Percentiles rank a stretch among this genome's conserved stretches.
Conservation (phyloP, 208 protist species). For the Tritrichomonas musculus region DNA sequence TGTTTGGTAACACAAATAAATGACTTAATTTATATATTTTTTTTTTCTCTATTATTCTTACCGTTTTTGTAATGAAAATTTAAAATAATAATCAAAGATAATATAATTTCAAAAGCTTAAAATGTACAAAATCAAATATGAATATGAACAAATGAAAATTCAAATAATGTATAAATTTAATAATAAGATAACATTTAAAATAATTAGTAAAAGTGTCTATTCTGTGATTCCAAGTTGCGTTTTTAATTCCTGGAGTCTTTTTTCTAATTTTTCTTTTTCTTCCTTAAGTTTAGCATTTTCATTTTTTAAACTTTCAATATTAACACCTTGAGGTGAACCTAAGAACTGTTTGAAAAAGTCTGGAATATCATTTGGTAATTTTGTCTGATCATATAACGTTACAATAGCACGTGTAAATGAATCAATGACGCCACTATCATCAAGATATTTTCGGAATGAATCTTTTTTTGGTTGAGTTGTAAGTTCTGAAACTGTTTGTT, state of each 20-base stretch:
- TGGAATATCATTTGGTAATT: constrained; percentile 44
- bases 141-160: no score
- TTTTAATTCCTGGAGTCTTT: neutral
- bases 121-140: no score
- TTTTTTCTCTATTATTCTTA: no score
- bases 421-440: neutral
- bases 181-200: no score
- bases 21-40: no score
- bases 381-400: constrained; percentile 22
- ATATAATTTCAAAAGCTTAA: no score
- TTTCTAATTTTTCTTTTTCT: neutral
- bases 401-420: neutral
- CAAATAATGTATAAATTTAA: no score
- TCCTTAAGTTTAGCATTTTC: neutral
- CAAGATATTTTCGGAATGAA: neutral
- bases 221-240: neutral
- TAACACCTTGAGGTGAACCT: neutral
- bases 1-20: no score
- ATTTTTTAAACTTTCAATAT: neutral
- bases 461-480: neutral
- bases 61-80: no score
- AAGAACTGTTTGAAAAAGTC: constrained; percentile 46
- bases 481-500: no score
- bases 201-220: no score
- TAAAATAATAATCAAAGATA: no score